Base-by-base conservation (phyloP, 768 basidiomycete species). In the Russula sp. region DNA sequence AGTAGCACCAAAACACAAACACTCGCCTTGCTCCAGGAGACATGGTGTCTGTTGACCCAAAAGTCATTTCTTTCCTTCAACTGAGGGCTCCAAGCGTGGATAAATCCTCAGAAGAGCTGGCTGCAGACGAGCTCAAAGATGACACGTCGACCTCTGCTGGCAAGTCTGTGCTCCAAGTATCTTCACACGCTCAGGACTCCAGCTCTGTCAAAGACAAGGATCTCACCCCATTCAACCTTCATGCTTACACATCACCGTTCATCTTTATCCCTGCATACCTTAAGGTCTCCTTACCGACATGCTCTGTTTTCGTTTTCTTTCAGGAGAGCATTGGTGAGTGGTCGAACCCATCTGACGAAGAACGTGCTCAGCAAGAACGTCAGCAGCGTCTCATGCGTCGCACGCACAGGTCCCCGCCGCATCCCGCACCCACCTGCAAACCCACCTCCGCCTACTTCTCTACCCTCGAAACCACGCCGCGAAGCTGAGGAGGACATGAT, bases 251-350 rank as follows among this genome's bases (percentile, higher is more conserved):
- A 11, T 83, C 92, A 0, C 95, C 97, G 0, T 91, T 88, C 80
- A 79, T 98, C 45, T 98, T 97, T 80, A 83, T 98, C 66, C 97
- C 97, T 5, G 86, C 92, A 0, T 95, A 94, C 73, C 82, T 94
- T 57, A 90, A 95, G 68, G 83, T 86, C 13, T 89, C 87, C 61
- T 98, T 91, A 79, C 71, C 82, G 52, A 93, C 94, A 10, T 98
- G 96, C 74, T 92, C 94, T 2, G 88, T 87, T 14, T n/a, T n/a
- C n/a, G n/a, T n/a, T n/a, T n/a, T n/a, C n/a, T n/a, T n/a, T n/a
- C n/a, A n/a, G n/a, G n/a, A n/a, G n/a, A n/a, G n/a, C n/a, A n/a
- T n/a, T n/a, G n/a, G n/a, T n/a, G n/a, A n/a, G n/a, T n/a, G n/a
- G n/a, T n/a, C n/a, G n/a, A n/a, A n/a, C n/a, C n/a, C n/a, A n/a